Percentiles rank a stretch among this genome's conserved stretches.
Evolutionary conservation across 768 basidiomycete species (phyloP).

Genomic region (Fomitopsis serialis): DNA sequence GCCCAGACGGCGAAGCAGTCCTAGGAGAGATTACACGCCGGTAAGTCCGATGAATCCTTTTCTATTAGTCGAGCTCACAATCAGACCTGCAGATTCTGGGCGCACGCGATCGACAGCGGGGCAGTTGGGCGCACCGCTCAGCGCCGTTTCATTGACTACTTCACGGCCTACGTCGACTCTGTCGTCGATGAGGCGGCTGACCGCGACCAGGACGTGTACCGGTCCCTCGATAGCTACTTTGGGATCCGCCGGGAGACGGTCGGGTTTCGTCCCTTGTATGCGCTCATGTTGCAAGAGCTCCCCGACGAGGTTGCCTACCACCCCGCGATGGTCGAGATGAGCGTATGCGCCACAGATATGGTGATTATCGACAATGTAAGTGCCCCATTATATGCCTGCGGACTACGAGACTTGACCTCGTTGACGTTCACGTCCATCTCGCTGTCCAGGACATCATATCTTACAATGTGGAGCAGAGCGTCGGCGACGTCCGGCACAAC

Average conservation of each 20-base stretch:
- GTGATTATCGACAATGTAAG: slow-evolving; percentile 64
- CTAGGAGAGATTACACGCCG: slow-evolving; percentile 17
- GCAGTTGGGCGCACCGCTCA: slow-evolving; percentile 2
- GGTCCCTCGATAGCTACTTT: slow-evolving; percentile 18
- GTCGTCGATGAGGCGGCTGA: slow-evolving; percentile 21
- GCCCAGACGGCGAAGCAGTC: slow-evolving; percentile 16
- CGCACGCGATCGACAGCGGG: slow-evolving; percentile 2
- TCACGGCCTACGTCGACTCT: slow-evolving; percentile 15
- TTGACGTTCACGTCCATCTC: too few species aligned
- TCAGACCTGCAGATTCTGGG: slow-evolving; percentile 12
- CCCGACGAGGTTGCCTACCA: slow-evolving; percentile 54
- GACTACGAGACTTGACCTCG: too few species aligned
- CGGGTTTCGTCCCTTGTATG: slow-evolving; percentile 18
- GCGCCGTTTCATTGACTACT: slow-evolving; percentile 13
- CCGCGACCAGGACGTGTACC: slow-evolving; percentile 9
- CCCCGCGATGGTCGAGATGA: slow-evolving; percentile 41
- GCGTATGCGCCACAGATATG: slow-evolving; percentile 2
- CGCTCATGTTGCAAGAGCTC: slow-evolving; percentile 37
- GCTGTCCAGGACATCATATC: slow-evolving; percentile 21
- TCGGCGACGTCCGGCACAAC: slow-evolving; percentile 21
- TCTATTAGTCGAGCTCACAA: too few species aligned
- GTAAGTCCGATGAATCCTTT: slow-evolving; percentile 11
- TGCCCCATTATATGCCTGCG: too few species aligned
- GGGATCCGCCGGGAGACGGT: slow-evolving; percentile 18
- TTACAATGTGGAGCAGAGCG: slow-evolving; percentile 24